Evolutionary conservation across 2,329 filamentous ascomycete species (phyloP).

Genomic region (Magnaporthales sp.): DNA sequence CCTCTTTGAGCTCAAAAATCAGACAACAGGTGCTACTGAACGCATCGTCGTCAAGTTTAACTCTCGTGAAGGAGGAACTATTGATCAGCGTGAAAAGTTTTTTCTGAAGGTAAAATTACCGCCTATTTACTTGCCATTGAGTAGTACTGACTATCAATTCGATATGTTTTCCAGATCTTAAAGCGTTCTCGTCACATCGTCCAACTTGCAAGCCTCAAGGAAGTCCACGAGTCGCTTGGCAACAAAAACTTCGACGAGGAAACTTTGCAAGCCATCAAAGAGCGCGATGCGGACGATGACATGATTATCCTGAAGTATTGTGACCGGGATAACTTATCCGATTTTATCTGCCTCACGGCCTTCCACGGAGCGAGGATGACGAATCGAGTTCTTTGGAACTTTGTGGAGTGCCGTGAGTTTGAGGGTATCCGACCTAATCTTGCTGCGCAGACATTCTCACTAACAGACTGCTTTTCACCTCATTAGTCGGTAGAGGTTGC

Average conservation of each 20-base stretch:
- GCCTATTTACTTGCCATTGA: too few relatives aligned
- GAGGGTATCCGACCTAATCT: background rate
- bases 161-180: background rate
- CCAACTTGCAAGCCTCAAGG: background rate
- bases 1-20: conserved; percentile 2
- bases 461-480: background rate
- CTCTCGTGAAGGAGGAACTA: background rate
- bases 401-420: conserved; percentile 5
- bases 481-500: background rate
- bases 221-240: conserved; percentile 2
- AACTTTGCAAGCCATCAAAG: background rate
- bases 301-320: background rate
- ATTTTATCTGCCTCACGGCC: background rate
- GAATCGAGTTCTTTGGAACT: background rate
- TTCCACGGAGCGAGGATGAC: background rate
- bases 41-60: conserved; percentile 1
- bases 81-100: background rate
- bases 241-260: background rate
- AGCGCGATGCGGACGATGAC: background rate
- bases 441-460: background rate
- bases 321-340: background rate
- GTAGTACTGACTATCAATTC: background rate
- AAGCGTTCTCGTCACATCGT: conserved; percentile 2
- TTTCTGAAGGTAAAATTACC: background rate
- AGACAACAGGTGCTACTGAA: background rate